phyloP scores from a whole-genome alignment of 306 rosid genomes.

The apple (Malus domestica) region DNA sequence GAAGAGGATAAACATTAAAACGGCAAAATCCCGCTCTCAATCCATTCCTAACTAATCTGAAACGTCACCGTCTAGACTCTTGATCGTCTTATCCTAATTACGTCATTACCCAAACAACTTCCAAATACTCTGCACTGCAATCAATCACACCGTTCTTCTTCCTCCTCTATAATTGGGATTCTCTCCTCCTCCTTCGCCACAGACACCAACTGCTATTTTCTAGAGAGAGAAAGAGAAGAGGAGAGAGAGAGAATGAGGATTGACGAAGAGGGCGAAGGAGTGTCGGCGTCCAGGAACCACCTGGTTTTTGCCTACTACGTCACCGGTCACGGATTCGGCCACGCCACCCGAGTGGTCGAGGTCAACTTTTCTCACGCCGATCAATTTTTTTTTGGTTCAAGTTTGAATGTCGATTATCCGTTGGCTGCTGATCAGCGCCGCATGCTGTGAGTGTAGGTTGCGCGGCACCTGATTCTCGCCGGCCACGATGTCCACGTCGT shows the following conservation, averaged over 20 bases:
- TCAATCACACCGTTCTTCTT: not conserved
- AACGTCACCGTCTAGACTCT: not conserved
- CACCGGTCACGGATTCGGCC: constrained; percentile 97
- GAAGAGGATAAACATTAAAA: not conserved
- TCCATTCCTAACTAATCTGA: not conserved
- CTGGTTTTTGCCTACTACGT: constrained; percentile 88
- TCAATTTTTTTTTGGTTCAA: not conserved
- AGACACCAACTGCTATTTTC: not conserved
- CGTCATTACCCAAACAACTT: not conserved
- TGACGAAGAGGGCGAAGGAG: constrained; percentile 51
- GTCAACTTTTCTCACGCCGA: constrained; percentile 17
- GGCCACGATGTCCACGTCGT: constrained; percentile 96
- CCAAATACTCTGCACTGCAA: not conserved
- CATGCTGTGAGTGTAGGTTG: constrained; percentile 43
- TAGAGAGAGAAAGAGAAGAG: not conserved
- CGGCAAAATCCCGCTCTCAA: not conserved
- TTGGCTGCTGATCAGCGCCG: not conserved
- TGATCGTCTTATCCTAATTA: not conserved
- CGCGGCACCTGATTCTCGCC: constrained; percentile 67
- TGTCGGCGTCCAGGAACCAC: constrained; percentile 66
- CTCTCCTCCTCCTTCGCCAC: not conserved
- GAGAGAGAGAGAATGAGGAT: constrained; percentile 48
- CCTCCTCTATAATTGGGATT: no score
- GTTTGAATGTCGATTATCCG: not conserved
- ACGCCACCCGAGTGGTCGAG: constrained; percentile 93